Evolutionary conservation across 2,329 filamentous ascomycete genomes (phyloP).

Genomic region (Teratosphaeria epicoccoides): DNA sequence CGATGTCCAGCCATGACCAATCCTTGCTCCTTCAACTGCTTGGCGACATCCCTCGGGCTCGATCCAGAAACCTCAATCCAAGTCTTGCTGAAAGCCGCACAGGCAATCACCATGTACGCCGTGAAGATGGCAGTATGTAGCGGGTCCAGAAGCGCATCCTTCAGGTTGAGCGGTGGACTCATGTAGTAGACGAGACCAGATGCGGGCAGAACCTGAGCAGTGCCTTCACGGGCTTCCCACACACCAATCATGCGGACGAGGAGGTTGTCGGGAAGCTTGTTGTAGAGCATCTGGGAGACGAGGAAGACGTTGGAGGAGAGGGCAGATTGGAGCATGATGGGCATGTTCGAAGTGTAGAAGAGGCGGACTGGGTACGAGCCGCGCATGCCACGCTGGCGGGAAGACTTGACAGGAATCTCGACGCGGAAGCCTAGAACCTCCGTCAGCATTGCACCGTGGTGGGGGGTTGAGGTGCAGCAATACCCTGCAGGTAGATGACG

Average conservation of each 20-base stretch:
- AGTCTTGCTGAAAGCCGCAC: slow-evolving; percentile 98
- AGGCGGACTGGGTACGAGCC: slow-evolving; percentile 97
- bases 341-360: slow-evolving; percentile 99
- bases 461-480: not conserved
- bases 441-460: slow-evolving; percentile 1
- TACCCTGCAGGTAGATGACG: slow-evolving; percentile 70
- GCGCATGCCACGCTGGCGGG: slow-evolving; percentile 95
- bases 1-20: slow-evolving; percentile 99
- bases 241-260: slow-evolving; percentile 94
- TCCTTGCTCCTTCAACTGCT: slow-evolving; percentile 99
- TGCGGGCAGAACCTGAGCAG: slow-evolving; percentile 84
- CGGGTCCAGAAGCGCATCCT: slow-evolving; percentile 89
- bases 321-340: slow-evolving; percentile 99
- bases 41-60: slow-evolving; percentile 93
- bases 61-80: slow-evolving; percentile 99
- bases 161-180: slow-evolving; percentile 96
- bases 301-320: slow-evolving; percentile 98
- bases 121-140: slow-evolving; percentile 96
- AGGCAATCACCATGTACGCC: slow-evolving; percentile 94
- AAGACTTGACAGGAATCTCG: slow-evolving; percentile 99
- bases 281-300: slow-evolving; percentile 98
- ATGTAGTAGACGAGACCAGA: slow-evolving; percentile 99
- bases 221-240: slow-evolving; percentile 95
- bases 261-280: slow-evolving; percentile 96
- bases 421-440: slow-evolving; percentile 87